Base-by-base conservation (phyloP, 805 yeast species). In the Saccharomycopsis fermentans region DNA sequence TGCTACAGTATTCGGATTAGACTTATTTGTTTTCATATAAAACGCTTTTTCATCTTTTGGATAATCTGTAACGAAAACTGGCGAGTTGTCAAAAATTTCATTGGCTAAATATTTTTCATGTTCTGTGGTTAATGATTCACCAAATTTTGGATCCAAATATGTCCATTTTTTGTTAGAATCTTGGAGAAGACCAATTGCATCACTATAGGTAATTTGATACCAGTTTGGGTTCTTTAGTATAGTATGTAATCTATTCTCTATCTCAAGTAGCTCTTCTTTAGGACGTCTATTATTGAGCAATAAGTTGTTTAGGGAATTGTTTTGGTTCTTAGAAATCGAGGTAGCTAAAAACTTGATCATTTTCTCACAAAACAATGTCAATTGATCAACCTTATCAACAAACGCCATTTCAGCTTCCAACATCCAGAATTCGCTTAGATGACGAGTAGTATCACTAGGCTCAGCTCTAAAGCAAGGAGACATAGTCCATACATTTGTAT, bases 391-490 rank as follows among this genome's bases (percentile, higher is more conserved):
- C 14, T 74, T 70, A 4, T 76, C 75, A 1, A 86, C 71, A 69
- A 87, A 87, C 8, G 89, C 83, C 21, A 90, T 70, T 68, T 94
- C 99, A 0, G 90, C 95, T 70, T 94, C 99, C 2, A 94, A 71
- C 97, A 94, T 91, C 97, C 97, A 94, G 70, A 94, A 94, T 70
- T 94, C 99, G 60, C 92, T 81, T 59, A 94, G 71, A 69, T 94
- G 99, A 55, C 99, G 77, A 65, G 83, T 87, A 0, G 99, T 94
- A 67, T 90, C 91, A 59, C 96, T 86, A 55, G 80, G 80, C 67
- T 94, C 99, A 0, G 99, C 98, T 63, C 99, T 76, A 69, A 94
- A 94, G 59, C 96, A 89, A 1, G 99, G 99, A 0, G 90, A 77
- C 26, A 92, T 67, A 0, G 96, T 83, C 94, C 96, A 94, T 1